Evolutionary conservation across 1,139 yeast genomes (phyloP).

Genomic region (Arxiozyma slooffiae): DNA sequence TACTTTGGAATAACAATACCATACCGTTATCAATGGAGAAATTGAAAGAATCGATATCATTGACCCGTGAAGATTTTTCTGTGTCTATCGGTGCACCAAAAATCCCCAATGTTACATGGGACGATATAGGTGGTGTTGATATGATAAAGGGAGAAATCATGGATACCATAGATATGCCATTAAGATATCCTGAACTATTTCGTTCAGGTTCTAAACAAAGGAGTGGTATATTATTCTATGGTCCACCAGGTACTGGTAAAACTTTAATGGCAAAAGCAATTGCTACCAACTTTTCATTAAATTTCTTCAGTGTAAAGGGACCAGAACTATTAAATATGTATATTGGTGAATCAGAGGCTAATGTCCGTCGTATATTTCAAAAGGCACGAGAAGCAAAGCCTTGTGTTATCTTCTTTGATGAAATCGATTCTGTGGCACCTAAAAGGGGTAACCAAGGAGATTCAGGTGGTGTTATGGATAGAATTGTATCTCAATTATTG

Average conservation of each 20-base stretch:
- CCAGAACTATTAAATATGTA: conserved; percentile 94
- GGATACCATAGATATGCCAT: conserved; percentile 92
- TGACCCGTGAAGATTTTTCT: conserved; percentile 78
- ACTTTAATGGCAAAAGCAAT: conserved; percentile 91
- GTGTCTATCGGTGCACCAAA: conserved; percentile 96
- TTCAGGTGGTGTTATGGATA: conserved; percentile 97
- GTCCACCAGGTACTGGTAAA: conserved; percentile 98
- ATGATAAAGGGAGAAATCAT: conserved; percentile 81
- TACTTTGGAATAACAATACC: conserved; percentile 40
- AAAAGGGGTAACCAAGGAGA: conserved; percentile 97
- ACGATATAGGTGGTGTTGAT: conserved; percentile 67
- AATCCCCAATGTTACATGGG: conserved; percentile 93
- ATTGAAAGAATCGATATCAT: conserved; percentile 62
- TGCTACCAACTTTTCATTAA: conserved; percentile 86
- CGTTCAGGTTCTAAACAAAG: conserved; percentile 83
- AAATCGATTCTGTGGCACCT: conserved; percentile 94
- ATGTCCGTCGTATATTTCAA: conserved; percentile 88
- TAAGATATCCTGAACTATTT: conserved; percentile 84
- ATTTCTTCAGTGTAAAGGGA: conserved; percentile 91
- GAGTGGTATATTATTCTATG: conserved; percentile 88
- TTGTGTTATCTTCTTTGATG: conserved; percentile 94
- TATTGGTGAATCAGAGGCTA: conserved; percentile 97
- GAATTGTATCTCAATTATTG: conserved; percentile 87
- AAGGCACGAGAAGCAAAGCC: conserved; percentile 94
- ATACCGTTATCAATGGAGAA: conserved; percentile 45